phyloP scores from a whole-genome alignment of 805 yeast species.

The Myxozyma kluyveri region DNA sequence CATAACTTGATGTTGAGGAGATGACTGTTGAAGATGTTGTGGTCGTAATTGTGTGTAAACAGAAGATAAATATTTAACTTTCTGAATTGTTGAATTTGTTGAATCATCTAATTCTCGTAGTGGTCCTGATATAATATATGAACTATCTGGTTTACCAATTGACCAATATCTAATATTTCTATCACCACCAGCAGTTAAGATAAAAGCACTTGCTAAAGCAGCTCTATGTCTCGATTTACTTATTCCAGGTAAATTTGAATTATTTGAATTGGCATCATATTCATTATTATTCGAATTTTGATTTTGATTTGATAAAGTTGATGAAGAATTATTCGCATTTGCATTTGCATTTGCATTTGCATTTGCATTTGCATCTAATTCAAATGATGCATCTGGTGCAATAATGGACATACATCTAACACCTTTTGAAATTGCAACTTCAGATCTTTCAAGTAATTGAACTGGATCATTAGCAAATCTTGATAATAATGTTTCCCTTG shows the following conservation, averaged over 20 bases:
- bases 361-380: background rate
- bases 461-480: constrained; percentile 30
- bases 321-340: background rate
- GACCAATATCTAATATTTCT: constrained; percentile 41
- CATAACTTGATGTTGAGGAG: constrained; percentile 2
- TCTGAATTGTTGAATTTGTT: constrained; percentile 4
- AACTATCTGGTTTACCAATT: constrained; percentile 36
- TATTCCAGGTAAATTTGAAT: background rate
- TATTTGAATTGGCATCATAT: background rate
- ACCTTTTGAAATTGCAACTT: constrained; percentile 11
- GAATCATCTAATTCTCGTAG: constrained; percentile 26
- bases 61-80: background rate
- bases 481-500: constrained; percentile 28
- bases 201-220: constrained; percentile 20
- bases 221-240: constrained; percentile 3
- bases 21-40: too few species aligned
- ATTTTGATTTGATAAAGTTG: too few species aligned
- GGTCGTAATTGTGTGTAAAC: constrained; percentile 7
- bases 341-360: background rate
- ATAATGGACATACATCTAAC: constrained; percentile 31
- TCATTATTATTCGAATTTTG: constrained; percentile 12
- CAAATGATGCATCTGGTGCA: constrained; percentile 10
- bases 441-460: constrained; percentile 20
- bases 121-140: constrained; percentile 38
- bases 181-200: constrained; percentile 39